Evolutionary conservation across 1,284 basidiomycete genomes (phyloP).

Genomic region (Pholiota adiposa): DNA sequence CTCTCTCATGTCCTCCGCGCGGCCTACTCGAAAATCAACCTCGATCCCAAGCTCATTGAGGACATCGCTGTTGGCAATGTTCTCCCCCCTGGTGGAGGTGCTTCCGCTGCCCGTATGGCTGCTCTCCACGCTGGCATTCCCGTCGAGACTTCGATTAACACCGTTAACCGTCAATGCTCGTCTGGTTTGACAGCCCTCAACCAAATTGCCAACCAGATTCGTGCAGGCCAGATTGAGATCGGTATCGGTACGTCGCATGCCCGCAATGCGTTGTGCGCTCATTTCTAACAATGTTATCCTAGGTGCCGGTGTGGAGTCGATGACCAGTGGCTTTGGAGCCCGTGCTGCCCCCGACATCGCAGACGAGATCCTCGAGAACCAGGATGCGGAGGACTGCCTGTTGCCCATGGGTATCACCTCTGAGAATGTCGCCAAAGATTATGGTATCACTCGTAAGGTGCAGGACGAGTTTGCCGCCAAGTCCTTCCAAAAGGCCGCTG

Average conservation of each 20-base stretch:
- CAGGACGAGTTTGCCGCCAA: slow-evolving; percentile 90
- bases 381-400: slow-evolving; percentile 90
- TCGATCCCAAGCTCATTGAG: slow-evolving; percentile 86
- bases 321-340: slow-evolving; percentile 88
- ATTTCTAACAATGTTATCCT: background rate
- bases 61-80: slow-evolving; percentile 95
- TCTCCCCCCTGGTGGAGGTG: slow-evolving; percentile 90
- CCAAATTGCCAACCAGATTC: slow-evolving; percentile 91
- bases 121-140: slow-evolving; percentile 93
- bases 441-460: slow-evolving; percentile 68
- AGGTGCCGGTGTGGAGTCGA: slow-evolving; percentile 96
- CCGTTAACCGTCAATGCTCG: slow-evolving; percentile 95
- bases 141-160: slow-evolving; percentile 79
- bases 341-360: slow-evolving; percentile 76
- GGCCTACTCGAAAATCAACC: slow-evolving; percentile 63
- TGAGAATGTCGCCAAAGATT: slow-evolving; percentile 91
- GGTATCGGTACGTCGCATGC: slow-evolving; percentile 74
- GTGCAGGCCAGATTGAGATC: slow-evolving; percentile 85
- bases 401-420: slow-evolving; percentile 98
- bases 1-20: slow-evolving; percentile 84
- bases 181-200: slow-evolving; percentile 89
- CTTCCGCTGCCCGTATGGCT: slow-evolving; percentile 92
- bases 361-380: slow-evolving; percentile 77
- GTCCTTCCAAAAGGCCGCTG: slow-evolving; percentile 87
- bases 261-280: background rate